Base-by-base conservation (phyloP, 352 stramenopile genomes). In the Phytophthora lateralis region DNA sequence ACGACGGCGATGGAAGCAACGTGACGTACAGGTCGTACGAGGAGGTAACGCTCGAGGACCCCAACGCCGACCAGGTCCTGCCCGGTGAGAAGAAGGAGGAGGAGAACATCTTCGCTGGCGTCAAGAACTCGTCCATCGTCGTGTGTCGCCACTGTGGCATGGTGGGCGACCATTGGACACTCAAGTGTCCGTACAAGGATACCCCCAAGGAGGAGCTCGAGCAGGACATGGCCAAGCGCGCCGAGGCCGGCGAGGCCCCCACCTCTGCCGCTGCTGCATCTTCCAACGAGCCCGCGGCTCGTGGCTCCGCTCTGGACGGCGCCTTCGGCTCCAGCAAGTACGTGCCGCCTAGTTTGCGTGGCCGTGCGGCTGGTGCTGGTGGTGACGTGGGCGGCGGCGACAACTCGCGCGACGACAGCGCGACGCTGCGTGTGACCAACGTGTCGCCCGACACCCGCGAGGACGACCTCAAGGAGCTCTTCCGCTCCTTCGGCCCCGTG, bases 381-480 rank as follows among this genome's bases (percentile, higher is more conserved):
- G 76, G 57, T 20, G 63, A 73, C 49, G 77, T 58, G 59, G 59
- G 63, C 20, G 71, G 63, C 20, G 71, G 52, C 27, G 69, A 76
- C 24, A 66, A 69, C 53, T 59, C 78, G 32, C 56, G 63, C 17
- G 72, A 90, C n/a, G 80, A 96, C 70, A 93, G 80, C 53, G 85
- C 85, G 10, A 99, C 97, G 49, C 91, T 99, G 63, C 96, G 97
- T 78, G 97, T 99, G 55, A 99, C 97, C 54, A 99, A 99, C 80
- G 97, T 99, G 63, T 98, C 96, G 26, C 96, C 98, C 45, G 97
- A 99, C 74, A 99, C 97, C 4, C 96, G 93, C 49, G 98, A 99
- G 72, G 93, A 97, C 48, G 98, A 99, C 75, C 73, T 99, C 43
- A 97, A 98, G 82, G 96, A 99, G 58, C 78, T 99, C n/a, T 99